phyloP scores from a whole-genome alignment of 2,329 filamentous ascomycete genomes.

The Thielaviopsis ethacetica region DNA sequence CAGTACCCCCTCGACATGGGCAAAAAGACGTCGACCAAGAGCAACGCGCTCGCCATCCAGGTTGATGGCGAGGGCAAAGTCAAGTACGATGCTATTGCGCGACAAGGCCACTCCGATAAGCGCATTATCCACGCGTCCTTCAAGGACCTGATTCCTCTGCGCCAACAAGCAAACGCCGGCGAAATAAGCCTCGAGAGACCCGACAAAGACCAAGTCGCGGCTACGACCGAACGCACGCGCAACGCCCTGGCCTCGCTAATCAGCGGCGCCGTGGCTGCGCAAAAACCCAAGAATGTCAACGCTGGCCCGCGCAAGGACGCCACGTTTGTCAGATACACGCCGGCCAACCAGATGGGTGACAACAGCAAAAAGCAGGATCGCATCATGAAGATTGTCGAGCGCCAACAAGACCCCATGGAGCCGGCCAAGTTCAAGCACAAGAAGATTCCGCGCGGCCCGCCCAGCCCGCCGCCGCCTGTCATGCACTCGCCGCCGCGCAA shows the following conservation, averaged over 20 bases:
- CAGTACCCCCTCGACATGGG: constrained; percentile 97
- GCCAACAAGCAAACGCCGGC: constrained; percentile 82
- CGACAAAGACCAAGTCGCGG: constrained; percentile 66
- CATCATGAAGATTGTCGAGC: constrained; percentile 96
- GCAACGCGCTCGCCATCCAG: constrained; percentile 82
- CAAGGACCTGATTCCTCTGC: constrained; percentile 86
- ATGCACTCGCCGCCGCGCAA: constrained; percentile 93
- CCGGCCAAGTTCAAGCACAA: constrained; percentile 98
- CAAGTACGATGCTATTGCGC: constrained; percentile 89
- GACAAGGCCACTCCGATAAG: constrained; percentile 69
- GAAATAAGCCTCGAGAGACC: constrained; percentile 79
- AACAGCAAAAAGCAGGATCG: constrained; percentile 76
- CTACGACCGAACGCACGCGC: constrained; percentile 75
- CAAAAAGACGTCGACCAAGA: constrained; percentile 53
- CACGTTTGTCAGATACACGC: constrained; percentile 90
- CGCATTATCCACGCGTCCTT: constrained; percentile 89
- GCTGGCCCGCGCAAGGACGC: constrained; percentile 65
- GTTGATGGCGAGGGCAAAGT: constrained; percentile 85
- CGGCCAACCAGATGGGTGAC: constrained; percentile 90
- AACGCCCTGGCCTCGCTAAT: constrained; percentile 71
- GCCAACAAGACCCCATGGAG: constrained; percentile 88
- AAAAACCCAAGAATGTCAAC: constrained; percentile 92
- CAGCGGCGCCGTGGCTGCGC: constrained; percentile 70
- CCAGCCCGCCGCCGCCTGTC: constrained; percentile 80
- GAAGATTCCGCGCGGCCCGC: constrained; percentile 86